Evolutionary conservation across 768 basidiomycete genomes (phyloP), one percentile per base, ranked within the genome.

Genomic region (Lanmaoa pseudosensibilis): DNA sequence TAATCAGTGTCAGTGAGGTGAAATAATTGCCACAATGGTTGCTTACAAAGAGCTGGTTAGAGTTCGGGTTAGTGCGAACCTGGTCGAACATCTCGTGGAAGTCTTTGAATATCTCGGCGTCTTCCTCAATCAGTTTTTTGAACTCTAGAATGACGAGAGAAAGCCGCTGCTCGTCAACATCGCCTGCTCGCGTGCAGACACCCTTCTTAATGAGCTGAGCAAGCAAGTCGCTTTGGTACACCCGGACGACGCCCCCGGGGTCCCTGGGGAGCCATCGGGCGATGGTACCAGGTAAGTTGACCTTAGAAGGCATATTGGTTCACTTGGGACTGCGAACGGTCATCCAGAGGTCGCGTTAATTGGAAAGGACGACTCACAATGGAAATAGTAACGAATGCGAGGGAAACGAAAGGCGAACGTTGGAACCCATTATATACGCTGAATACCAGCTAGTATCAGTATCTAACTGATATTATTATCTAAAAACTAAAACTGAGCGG

Each of bases 1-100:
- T 3, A 37, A 37, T 2, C 0, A 7, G 30, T 0, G 13, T 55
- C 18, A 40, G 23, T 15, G 13, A 2, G 9, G 5, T n/a, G 39
- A 41, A 23, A 10, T 23, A 7, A 48, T 23, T 16, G 10, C 2
- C 11, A 8, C 6, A 9, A n/a, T 4, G 46, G 11, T 5, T 18
- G 48, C 65, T 57, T 39, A 66, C 62, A n/a, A 21, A 30, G 21
- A 25, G 43, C 19, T 58, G 44, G 1, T 19, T 13, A 16, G 18
- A 2, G 32, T 54, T 23, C 5, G 27, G 27, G 27, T 30, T 46
- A 13, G 44, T 50, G 25, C 30, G 23, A 13, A 61, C 59, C 27
- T 65, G 51, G 1, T 62, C 40, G 23, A 68, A 69, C 62, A 68
- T 65, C 27, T 62, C 57, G 33, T 69, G 54, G 41, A 68, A 69